Conservation (phyloP, 768 basidiomycete genomes). For the Rhodosporidiobolus sp. region DNA sequence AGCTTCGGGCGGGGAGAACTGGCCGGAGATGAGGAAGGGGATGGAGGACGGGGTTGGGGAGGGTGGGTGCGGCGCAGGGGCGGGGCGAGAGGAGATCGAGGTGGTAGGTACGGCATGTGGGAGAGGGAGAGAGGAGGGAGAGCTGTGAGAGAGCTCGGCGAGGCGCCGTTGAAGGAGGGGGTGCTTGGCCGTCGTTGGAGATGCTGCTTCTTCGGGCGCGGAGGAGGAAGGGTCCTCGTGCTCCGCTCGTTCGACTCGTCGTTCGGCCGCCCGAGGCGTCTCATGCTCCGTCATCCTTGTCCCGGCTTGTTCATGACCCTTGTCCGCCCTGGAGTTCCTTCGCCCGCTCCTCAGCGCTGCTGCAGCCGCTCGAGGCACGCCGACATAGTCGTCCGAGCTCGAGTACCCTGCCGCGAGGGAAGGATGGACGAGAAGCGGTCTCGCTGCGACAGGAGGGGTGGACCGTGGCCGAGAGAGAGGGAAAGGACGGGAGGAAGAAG, state of each 20-base stretch:
- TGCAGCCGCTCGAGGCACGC: conserved; percentile 11
- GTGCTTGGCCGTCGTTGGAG: background rate
- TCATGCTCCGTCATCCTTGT: too few relatives aligned
- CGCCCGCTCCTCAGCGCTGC: background rate
- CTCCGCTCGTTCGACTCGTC: too few relatives aligned
- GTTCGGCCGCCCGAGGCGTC: too few relatives aligned
- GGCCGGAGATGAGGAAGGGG: background rate
- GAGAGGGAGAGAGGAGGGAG: background rate
- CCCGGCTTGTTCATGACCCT: background rate
- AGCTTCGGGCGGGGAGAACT: conserved; percentile 11
- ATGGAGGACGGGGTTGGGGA: background rate
- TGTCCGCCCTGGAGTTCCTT: background rate
- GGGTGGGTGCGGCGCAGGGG: background rate
- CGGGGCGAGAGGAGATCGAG: background rate
- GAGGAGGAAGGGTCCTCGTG: too few relatives aligned
- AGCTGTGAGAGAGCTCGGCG: background rate
- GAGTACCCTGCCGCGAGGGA: background rate
- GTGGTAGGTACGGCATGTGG: background rate
- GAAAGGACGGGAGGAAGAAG: background rate
- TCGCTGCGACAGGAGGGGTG: background rate
- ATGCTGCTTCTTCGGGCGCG: too few relatives aligned
- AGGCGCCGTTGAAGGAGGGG: background rate
- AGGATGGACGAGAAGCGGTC: conserved; percentile 3
- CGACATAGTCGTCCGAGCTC: conserved; percentile 28
- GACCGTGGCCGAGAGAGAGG: background rate